These are phyloP conservation scores for Talaromyces sp. DNA, from an alignment of 2,329 filamentous ascomycete species.

Conservation along the genomic window DNA sequence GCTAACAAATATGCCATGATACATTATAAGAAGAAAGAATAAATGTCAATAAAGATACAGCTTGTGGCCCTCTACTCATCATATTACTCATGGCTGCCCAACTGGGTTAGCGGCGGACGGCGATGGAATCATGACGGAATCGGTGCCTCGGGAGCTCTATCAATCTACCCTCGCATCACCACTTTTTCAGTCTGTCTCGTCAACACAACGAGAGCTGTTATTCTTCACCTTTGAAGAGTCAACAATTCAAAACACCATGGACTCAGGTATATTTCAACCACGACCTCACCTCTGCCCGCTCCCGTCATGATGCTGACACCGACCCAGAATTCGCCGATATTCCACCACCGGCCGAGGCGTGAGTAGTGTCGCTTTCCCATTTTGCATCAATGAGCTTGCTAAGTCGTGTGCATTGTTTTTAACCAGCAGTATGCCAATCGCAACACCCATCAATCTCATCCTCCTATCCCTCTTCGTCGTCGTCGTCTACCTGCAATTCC, in stretches of 20 bases:
- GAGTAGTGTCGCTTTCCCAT: conserved; percentile 13
- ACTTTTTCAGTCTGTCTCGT: background rate
- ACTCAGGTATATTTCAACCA: conserved; percentile 1
- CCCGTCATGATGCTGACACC: conserved; percentile 5
- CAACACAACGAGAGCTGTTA: background rate
- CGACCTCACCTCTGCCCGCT: background rate
- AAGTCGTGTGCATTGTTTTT: background rate
- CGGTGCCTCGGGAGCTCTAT: background rate
- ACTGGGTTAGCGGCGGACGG: background rate
- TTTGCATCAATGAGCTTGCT: conserved; percentile 8
- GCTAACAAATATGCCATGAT: no score
- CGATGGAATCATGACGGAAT: background rate
- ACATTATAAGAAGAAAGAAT: no score
- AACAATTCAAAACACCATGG: background rate
- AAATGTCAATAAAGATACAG: no score
- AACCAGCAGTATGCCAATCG: conserved; percentile 43
- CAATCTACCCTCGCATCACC: background rate
- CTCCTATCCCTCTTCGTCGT: conserved; percentile 54
- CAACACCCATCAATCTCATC: conserved; percentile 57
- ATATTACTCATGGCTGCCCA: background rate
- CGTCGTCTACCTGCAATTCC: conserved; percentile 52
- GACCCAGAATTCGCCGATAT: conserved; percentile 18
- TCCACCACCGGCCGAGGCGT: conserved; percentile 31
- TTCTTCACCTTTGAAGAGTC: background rate
- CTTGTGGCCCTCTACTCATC: no score